Conservation (phyloP, 148 eudicot genomes). For the Fallopia convolvulus region DNA sequence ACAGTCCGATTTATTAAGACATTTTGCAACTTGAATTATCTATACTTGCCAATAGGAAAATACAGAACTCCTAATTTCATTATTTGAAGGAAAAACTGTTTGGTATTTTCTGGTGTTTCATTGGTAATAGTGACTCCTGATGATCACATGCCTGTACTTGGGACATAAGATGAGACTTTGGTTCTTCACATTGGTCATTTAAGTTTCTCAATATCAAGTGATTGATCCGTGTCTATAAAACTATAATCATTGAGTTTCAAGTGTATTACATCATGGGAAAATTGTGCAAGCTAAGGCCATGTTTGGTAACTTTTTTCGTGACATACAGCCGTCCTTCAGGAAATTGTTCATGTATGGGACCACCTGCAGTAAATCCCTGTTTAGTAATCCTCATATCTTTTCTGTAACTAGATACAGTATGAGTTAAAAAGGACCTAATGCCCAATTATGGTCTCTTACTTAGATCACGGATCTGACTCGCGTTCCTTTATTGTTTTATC, state of each 20-base stretch:
- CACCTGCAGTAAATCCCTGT: neutral
- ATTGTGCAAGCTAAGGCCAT: neutral
- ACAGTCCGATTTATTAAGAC: neutral
- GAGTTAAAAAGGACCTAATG: neutral
- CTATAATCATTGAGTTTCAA: neutral
- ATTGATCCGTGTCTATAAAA: neutral
- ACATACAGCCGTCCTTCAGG: neutral
- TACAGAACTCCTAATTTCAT: neutral
- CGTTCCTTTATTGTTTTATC: neutral
- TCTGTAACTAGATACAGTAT: neutral
- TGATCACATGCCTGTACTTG: neutral
- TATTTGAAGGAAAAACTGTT: neutral
- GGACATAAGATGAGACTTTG: slow-evolving; percentile 1
- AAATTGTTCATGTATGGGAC: neutral
- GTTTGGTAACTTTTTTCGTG: neutral
- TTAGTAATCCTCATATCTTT: neutral
- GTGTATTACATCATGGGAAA: neutral
- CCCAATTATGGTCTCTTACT: neutral
- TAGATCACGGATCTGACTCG: neutral
- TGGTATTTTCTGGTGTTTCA: neutral
- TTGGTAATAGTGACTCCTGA: neutral
- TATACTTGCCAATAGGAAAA: neutral
- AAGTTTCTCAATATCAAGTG: neutral
- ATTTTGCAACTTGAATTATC: neutral
- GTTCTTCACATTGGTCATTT: neutral